Conservation (phyloP, 2,329 filamentous ascomycete species). For the Cercospora canescens region DNA sequence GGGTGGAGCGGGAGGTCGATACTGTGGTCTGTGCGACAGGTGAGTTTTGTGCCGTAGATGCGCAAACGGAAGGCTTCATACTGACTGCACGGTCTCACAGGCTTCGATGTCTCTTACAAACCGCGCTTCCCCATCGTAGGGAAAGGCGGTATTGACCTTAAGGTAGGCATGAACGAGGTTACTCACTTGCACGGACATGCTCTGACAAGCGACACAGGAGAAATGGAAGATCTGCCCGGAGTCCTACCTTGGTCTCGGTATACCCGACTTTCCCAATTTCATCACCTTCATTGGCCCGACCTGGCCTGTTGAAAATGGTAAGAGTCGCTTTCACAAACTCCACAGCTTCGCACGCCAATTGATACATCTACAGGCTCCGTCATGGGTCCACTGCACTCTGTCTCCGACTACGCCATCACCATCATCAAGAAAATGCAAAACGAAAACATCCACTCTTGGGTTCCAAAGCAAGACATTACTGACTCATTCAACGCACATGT, state of each 20-base stretch:
- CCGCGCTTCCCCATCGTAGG: conserved; percentile 48
- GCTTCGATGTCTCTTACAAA: conserved; percentile 47
- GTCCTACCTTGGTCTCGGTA: conserved; percentile 43
- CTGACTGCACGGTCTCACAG: conserved; percentile 33
- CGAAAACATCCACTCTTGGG: conserved; percentile 46
- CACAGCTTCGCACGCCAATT: not conserved
- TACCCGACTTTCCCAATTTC: conserved; percentile 45
- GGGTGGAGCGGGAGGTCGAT: conserved; percentile 43
- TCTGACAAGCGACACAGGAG: conserved; percentile 19
- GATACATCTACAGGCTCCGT: conserved; percentile 50
- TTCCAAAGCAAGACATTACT: conserved; percentile 43
- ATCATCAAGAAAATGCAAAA: conserved; percentile 50
- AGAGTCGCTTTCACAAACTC: not conserved
- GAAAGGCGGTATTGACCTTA: conserved; percentile 41
- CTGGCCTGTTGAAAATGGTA: conserved; percentile 46
- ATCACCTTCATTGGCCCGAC: conserved; percentile 39
- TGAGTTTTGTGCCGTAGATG: not conserved
- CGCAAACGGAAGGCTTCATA: too few relatives aligned
- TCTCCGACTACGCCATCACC: conserved; percentile 43
- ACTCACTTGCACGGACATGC: not conserved
- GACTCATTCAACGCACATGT: conserved; percentile 47
- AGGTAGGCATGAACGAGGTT: conserved; percentile 14
- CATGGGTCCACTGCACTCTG: conserved; percentile 41
- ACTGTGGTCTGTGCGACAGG: conserved; percentile 47
- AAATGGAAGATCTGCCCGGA: conserved; percentile 42